Conservation (phyloP, 352 stramenopile species). For the Phytophthora chlamydospora region DNA sequence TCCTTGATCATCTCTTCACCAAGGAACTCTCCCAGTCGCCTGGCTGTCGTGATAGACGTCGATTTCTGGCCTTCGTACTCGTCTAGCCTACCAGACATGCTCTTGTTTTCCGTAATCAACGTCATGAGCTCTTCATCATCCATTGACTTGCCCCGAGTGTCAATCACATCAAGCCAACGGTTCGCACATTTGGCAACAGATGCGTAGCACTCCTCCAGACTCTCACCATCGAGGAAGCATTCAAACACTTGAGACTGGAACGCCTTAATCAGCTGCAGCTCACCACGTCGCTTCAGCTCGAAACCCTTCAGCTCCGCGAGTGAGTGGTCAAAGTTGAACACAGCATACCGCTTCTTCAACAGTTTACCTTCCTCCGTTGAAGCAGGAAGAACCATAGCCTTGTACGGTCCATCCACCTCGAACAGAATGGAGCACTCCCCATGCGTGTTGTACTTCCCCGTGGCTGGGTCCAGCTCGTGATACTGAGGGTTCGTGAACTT, state of each 20-base stretch:
- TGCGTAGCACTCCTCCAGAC: slow-evolving; percentile 95
- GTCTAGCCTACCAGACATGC: slow-evolving; percentile 97
- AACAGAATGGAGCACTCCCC: slow-evolving; percentile 99
- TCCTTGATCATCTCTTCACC: slow-evolving; percentile 98
- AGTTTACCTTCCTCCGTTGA: slow-evolving; percentile 98
- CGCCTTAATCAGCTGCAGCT: slow-evolving; percentile 99
- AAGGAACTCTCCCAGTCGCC: slow-evolving; percentile 97
- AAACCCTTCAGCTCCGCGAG: slow-evolving; percentile 93
- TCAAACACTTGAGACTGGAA: slow-evolving; percentile 99
- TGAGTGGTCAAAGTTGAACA: slow-evolving; percentile 87
- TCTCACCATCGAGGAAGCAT: slow-evolving; percentile 95
- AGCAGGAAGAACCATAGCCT: slow-evolving; percentile 98
- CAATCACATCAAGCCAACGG: slow-evolving; percentile 98
- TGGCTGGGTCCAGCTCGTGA: slow-evolving; percentile 59
- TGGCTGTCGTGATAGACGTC: slow-evolving; percentile 97
- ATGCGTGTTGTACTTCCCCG: slow-evolving; percentile 91
- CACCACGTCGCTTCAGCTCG: slow-evolving; percentile 98
- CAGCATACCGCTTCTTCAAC: slow-evolving; percentile 97
- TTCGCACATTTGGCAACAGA: slow-evolving; percentile 97
- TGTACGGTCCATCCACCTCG: slow-evolving; percentile 99
- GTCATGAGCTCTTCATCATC: slow-evolving; percentile 97
- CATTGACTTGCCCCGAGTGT: slow-evolving; percentile 94
- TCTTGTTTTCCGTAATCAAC: slow-evolving; percentile 99
- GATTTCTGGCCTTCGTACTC: slow-evolving; percentile 98
- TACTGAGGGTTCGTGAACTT: slow-evolving; percentile 99